Base-by-base conservation (phyloP, 345 rosid genomes). In the Rhodamnia rubescens region DNA sequence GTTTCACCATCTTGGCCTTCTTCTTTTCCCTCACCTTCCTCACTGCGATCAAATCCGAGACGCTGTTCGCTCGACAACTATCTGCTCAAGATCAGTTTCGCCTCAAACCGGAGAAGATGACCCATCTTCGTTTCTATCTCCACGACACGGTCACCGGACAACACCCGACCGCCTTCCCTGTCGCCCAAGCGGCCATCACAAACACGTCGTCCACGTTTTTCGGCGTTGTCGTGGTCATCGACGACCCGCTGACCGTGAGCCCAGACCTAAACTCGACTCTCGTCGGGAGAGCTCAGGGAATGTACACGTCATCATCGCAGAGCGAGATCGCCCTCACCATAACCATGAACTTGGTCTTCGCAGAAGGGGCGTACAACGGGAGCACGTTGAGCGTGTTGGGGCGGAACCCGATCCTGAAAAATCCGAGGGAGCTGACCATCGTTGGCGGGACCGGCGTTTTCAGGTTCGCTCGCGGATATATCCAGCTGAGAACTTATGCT, bases 91-190 rank as follows among this genome's bases (percentile, higher is more conserved):
- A 29, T 29, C 75, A 32, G 11, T 16, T 29, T 32, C 11, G 42
- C 22, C 75, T 64, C 75, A 64, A 61, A 64, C 22, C 57, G 42
- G 83, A 90, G 86, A 90, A 91, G 85, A 88, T 90, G 13, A 88
- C 87, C 89, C 93, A 90, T 83, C 90, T 89, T 53, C 91, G 84
- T 86, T 89, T 91, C 87, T 89, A 89, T 86, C 85, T 87, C 84
- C 91, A 90, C 15, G 91, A 90, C 83, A 86, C 87, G 15, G 50
- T 86, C 47, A 51, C 75, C 4, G 90, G 89, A 1, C 87, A 49
- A 40, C 87, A 88, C 88, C 85, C 85, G 0, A 91, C 87, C 4
- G 85, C 88, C 10, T 74, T 89, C 18, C 59, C 54, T 2, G 88
- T 92, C 5, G 92, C 89, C 26, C 26, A 83, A 22, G 87, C 94